phyloP scores from a whole-genome alignment of 2,329 filamentous ascomycete species.

The Curvularia eragrostidis region DNA sequence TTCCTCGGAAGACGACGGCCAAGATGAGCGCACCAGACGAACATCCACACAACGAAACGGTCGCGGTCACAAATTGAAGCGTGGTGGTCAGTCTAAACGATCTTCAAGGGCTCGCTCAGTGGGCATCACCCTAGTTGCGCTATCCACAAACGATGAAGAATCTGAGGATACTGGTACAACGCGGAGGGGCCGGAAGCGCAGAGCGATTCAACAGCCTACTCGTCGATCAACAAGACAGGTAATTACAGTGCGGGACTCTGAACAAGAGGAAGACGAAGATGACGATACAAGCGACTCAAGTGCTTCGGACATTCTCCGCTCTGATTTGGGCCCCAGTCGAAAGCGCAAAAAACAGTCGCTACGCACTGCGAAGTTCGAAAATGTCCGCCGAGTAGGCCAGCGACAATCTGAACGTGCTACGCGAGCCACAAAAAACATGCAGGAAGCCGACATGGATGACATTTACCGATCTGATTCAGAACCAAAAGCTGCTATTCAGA shows the following conservation, averaged over 20 bases:
- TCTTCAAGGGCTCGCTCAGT: conserved; percentile 27
- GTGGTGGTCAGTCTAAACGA: conserved; percentile 13
- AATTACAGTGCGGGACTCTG: conserved; percentile 16
- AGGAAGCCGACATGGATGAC: conserved; percentile 67
- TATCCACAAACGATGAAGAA: conserved; percentile 36
- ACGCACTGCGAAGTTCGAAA: conserved; percentile 24
- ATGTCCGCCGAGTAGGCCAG: conserved; percentile 34
- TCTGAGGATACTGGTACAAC: conserved; percentile 17
- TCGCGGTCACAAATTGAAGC: conserved; percentile 19
- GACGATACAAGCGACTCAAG: conserved; percentile 40
- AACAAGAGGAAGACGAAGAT: conserved; percentile 44
- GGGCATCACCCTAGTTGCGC: conserved; percentile 19
- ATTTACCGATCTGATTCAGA: conserved; percentile 57
- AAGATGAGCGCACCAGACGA: conserved; percentile 21
- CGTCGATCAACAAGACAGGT: conserved; percentile 40
- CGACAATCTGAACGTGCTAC: conserved; percentile 56
- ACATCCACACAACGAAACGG: conserved; percentile 24
- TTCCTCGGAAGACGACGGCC: conserved; percentile 40
- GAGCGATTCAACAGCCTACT: conserved; percentile 29
- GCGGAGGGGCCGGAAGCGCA: conserved; percentile 27
- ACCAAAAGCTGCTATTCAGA: conserved; percentile 53
- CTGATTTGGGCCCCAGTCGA: conserved; percentile 50
- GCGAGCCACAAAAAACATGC: conserved; percentile 56
- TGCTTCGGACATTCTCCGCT: conserved; percentile 47
- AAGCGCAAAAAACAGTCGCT: conserved; percentile 47